Evolutionary conservation across 192 early-diverging fungal species (phyloP).

Genomic region (Anaeromyces robustus): DNA sequence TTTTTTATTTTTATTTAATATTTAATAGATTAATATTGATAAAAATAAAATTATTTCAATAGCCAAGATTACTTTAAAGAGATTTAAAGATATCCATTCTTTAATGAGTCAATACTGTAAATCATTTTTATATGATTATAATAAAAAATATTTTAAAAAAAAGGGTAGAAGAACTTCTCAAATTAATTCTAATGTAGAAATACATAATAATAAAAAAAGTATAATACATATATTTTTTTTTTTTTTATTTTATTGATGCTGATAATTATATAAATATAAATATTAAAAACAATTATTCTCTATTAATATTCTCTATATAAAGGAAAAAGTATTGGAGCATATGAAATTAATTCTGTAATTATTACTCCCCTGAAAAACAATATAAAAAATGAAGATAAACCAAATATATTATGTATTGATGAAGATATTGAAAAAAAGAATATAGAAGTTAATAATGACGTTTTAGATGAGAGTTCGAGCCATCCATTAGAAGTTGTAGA

Average conservation of each 20-base stretch:
- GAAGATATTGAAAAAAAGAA: background rate
- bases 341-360: background rate
- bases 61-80: background rate
- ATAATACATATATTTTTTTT: background rate
- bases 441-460: background rate
- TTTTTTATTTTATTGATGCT: too few relatives aligned
- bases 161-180: background rate
- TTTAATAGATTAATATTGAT: background rate
- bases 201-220: background rate
- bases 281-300: too few relatives aligned
- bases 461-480: too few relatives aligned
- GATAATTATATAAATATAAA: too few relatives aligned
- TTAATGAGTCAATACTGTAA: background rate
- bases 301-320: too few relatives aligned
- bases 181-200: background rate
- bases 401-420: background rate
- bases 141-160: background rate
- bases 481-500: background rate
- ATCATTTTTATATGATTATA: background rate
- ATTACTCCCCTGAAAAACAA: background rate
- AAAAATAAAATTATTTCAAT: background rate
- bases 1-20: too few relatives aligned
- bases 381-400: background rate
- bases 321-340: background rate
- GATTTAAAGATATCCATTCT: background rate